Evolutionary conservation across 257 asterid genomes (phyloP).

Genomic region (Lantana camara): DNA sequence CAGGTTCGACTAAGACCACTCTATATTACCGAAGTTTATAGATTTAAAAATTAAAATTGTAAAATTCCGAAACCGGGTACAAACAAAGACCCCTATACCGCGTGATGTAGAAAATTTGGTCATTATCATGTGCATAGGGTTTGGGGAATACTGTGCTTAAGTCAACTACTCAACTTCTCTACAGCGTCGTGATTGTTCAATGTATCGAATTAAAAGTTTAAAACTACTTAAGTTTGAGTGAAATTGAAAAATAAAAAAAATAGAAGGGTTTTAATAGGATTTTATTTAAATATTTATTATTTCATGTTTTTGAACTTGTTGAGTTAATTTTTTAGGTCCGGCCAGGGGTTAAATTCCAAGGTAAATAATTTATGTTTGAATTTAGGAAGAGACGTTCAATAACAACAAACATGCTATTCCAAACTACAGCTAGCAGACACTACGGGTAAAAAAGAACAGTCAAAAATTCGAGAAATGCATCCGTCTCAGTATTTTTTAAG

Average conservation of each 20-base stretch:
- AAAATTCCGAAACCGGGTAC: no score
- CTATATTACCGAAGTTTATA: no score
- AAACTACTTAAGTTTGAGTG: not conserved
- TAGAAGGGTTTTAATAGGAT: not conserved
- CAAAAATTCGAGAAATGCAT: no score
- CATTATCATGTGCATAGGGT: not conserved
- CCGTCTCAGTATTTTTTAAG: not conserved
- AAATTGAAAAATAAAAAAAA: no score
- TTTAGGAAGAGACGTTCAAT: not conserved
- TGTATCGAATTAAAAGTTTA: no score
- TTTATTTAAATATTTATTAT: not conserved
- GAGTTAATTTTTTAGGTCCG: constrained; percentile 1
- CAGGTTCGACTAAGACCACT: no score
- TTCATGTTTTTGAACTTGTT: not conserved
- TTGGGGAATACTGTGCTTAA: not conserved
- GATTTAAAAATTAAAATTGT: no score
- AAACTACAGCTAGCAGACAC: not conserved
- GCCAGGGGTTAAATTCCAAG: not conserved
- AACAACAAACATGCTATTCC: not conserved
- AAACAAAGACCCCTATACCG: no score
- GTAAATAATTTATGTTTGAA: not conserved
- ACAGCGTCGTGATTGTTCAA: not conserved
- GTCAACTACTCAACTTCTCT: not conserved
- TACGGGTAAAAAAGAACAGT: no score
- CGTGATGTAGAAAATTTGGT: not conserved